Conservation (phyloP, 2,329 filamentous ascomycete genomes). For the Drechslera avenae region DNA sequence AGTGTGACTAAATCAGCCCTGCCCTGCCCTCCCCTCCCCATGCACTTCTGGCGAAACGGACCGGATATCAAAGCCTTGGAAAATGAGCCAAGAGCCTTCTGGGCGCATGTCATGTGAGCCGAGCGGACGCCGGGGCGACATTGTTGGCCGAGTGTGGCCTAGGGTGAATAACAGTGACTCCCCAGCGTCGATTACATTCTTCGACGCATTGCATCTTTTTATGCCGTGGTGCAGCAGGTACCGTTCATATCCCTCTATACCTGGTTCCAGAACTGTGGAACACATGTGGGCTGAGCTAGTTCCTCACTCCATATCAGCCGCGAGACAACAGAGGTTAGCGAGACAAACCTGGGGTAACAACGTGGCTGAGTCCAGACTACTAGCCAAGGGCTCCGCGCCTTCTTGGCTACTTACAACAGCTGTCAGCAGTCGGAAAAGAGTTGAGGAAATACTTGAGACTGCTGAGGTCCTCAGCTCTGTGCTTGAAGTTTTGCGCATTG, state of each 20-base stretch:
- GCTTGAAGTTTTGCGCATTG: background rate
- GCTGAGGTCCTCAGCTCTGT: background rate
- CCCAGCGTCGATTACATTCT: background rate
- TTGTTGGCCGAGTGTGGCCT: constrained; percentile 6
- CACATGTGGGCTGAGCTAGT: constrained; percentile 3
- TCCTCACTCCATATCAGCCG: constrained; percentile 5
- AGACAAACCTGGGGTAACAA: constrained; percentile 29
- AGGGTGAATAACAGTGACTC: constrained; percentile 2
- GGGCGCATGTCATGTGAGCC: constrained; percentile 18
- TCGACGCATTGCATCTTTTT: background rate
- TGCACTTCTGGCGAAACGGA: constrained; percentile 25
- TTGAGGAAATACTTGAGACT: background rate
- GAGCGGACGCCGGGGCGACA: constrained; percentile 12
- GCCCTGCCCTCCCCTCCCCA: constrained; percentile 6
- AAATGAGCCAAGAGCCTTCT: constrained; percentile 23
- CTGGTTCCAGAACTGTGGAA: background rate
- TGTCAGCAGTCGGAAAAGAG: constrained; percentile 13
- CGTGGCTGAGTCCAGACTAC: constrained; percentile 44
- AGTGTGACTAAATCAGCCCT: background rate
- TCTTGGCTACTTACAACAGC: constrained; percentile 34
- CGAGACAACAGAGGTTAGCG: constrained; percentile 6
- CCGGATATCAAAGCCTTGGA: constrained; percentile 19
- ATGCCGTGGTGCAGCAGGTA: background rate
- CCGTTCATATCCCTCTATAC: background rate
- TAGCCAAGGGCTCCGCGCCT: constrained; percentile 32